Percentiles rank a stretch among this genome's conserved stretches.
Evolutionary conservation across 2,329 filamentous ascomycete genomes (phyloP).

Genomic region (Talaromyces sp.): DNA sequence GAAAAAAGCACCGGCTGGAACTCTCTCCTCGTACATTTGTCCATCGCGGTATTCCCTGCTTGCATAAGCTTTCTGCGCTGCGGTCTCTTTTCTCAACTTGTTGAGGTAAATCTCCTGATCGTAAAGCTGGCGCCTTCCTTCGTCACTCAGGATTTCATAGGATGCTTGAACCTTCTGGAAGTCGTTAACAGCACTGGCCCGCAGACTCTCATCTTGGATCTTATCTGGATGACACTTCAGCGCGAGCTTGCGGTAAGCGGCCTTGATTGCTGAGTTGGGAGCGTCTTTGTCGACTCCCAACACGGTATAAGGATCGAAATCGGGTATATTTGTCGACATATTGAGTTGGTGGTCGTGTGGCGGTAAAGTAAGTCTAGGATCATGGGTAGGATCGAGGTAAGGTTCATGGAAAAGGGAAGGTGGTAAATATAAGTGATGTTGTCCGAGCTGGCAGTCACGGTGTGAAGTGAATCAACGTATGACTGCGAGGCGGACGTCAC

Average conservation of each 20-base stretch:
- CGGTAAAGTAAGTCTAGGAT: conserved; percentile 1
- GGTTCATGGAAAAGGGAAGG: background rate
- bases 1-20: conserved; percentile 34
- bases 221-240: conserved; percentile 92
- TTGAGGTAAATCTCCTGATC: conserved; percentile 71
- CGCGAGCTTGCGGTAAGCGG: conserved; percentile 79
- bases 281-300: conserved; percentile 74
- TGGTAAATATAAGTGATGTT: background rate
- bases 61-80: conserved; percentile 40
- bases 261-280: conserved; percentile 68
- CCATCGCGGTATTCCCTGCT: conserved; percentile 44
- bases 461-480: conserved; percentile 3
- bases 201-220: conserved; percentile 73
- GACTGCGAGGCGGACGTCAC: conserved; percentile 12
- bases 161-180: conserved; percentile 92
- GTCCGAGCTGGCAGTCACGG: conserved; percentile 8
- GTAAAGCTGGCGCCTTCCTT: conserved; percentile 69
- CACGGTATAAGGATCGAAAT: conserved; percentile 72
- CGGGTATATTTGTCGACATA: conserved; percentile 31
- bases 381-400: conserved; percentile 12
- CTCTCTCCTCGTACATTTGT: conserved; percentile 45
- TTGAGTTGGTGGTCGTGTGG: conserved; percentile 8
- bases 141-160: conserved; percentile 85
- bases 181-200: conserved; percentile 75
- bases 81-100: conserved; percentile 60